These are phyloP conservation scores for Fraxinus ornus DNA, from an alignment of 305 asterid genomes.

Conservation along the genomic window DNA sequence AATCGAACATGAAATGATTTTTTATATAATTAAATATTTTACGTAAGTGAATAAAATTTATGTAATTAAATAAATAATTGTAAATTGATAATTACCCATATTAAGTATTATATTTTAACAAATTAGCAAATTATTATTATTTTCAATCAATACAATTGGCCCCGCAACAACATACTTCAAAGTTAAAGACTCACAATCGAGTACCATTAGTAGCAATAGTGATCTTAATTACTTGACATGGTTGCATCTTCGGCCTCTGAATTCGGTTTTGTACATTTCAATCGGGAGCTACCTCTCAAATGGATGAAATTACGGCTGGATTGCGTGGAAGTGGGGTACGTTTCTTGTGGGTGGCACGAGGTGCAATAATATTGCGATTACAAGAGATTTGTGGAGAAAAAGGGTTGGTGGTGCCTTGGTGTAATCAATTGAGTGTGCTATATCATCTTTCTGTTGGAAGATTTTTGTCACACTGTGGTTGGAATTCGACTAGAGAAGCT, in stretches of 20 bases:
- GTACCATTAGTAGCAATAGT: not conserved
- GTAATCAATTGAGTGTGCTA: conserved; percentile 53
- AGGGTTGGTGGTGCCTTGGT: conserved; percentile 60
- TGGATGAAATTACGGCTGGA: not conserved
- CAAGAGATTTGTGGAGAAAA: conserved; percentile 22
- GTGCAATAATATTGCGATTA: conserved; percentile 24
- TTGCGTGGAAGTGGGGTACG: not conserved
- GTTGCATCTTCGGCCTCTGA: conserved; percentile 47
- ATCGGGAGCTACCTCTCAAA: conserved; percentile 36
- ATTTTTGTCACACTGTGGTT: conserved; percentile 57
- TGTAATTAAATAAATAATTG: no score
- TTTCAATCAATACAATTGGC: conserved; percentile 39
- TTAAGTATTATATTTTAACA: no score
- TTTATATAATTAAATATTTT: no score
- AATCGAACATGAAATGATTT: no score
- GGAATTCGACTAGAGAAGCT: conserved; percentile 60
- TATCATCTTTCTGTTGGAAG: conserved; percentile 49
- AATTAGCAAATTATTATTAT: no score
- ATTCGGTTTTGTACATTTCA: conserved; percentile 57
- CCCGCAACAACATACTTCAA: conserved; percentile 32
- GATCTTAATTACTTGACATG: conserved; percentile 31
- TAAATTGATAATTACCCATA: no score
- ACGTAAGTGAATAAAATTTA: no score
- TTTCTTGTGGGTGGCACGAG: conserved; percentile 22
- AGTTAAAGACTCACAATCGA: not conserved